Conservation (phyloP, 306 rosid species). For the Vicia villosa region DNA sequence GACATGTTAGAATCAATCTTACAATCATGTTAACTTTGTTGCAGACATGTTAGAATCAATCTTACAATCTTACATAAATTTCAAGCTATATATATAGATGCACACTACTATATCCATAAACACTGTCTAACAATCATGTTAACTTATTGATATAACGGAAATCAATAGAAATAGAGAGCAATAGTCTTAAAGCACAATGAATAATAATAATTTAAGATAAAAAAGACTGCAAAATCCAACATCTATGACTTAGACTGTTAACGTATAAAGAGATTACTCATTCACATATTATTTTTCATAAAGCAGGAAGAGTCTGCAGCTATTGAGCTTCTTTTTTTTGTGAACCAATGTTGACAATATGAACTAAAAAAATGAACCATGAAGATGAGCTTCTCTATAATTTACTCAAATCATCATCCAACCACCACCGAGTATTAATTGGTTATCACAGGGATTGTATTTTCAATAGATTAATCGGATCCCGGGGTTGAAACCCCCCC, state of each 20-base stretch:
- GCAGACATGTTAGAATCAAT: no score
- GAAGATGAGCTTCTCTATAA: slow-evolving; percentile 42
- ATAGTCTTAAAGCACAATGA: neutral
- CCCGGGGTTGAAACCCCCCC: slow-evolving; percentile 29
- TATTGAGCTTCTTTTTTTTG: slow-evolving; percentile 21
- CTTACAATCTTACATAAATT: no score
- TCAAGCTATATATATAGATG: no score
- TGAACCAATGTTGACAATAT: slow-evolving; percentile 41
- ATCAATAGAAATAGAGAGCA: neutral
- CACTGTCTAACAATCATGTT: no score
- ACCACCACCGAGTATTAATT: slow-evolving; percentile 38
- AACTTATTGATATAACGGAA: neutral
- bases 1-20: no score
- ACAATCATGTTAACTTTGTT: no score
- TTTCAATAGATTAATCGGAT: slow-evolving; percentile 39
- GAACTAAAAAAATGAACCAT: slow-evolving; percentile 49
- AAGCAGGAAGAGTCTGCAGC: slow-evolving; percentile 37
- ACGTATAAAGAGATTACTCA: slow-evolving; percentile 36
- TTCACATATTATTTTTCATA: slow-evolving; percentile 52
- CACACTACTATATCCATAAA: no score
- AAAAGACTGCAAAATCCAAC: slow-evolving; percentile 15
- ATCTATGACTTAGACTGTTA: slow-evolving; percentile 9
- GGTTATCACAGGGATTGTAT: slow-evolving; percentile 43
- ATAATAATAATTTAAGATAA: neutral
- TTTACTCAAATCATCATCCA: slow-evolving; percentile 44